Evolutionary conservation across 1,284 basidiomycete genomes (phyloP).

Genomic region (Rhizopogon parksii): DNA sequence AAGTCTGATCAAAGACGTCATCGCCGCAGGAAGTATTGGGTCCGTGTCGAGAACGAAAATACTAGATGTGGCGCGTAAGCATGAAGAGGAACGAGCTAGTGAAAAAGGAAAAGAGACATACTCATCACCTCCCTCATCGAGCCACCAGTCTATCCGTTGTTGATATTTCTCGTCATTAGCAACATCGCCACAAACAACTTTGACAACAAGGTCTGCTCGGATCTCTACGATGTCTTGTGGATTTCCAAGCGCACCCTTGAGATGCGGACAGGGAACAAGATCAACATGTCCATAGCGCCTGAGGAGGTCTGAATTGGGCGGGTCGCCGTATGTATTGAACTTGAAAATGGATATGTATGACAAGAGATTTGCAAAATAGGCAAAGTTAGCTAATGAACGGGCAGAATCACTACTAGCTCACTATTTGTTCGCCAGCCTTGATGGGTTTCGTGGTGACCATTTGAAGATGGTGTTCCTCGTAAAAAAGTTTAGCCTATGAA

Average conservation of each 20-base stretch:
- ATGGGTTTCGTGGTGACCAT: constrained; percentile 83
- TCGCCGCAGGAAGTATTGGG: constrained; percentile 50
- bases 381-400: neutral
- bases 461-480: constrained; percentile 64
- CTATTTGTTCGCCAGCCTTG: constrained; percentile 81
- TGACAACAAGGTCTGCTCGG: constrained; percentile 70
- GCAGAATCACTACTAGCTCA: constrained; percentile 32
- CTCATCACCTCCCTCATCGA: constrained; percentile 89
- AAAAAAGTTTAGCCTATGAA: constrained; percentile 74
- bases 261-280: constrained; percentile 32
- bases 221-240: constrained; percentile 86
- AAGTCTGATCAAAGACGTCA: constrained; percentile 70
- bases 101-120: constrained; percentile 35
- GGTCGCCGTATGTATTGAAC: constrained; percentile 96
- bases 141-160: constrained; percentile 83
- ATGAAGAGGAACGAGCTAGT: constrained; percentile 1
- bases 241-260: constrained; percentile 42
- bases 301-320: constrained; percentile 91
- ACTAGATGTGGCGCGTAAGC: constrained; percentile 27
- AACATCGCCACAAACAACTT: constrained; percentile 32
- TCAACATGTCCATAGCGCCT: constrained; percentile 95
- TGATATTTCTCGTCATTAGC: constrained; percentile 15
- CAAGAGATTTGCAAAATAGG: constrained; percentile 1
- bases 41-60: constrained; percentile 58
- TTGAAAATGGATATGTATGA: constrained; percentile 23